A percentile compares a stretch with the other conserved stretches of the same genome.
Conservation (phyloP, 768 basidiomycete species). For the Boletellus emodensis region DNA sequence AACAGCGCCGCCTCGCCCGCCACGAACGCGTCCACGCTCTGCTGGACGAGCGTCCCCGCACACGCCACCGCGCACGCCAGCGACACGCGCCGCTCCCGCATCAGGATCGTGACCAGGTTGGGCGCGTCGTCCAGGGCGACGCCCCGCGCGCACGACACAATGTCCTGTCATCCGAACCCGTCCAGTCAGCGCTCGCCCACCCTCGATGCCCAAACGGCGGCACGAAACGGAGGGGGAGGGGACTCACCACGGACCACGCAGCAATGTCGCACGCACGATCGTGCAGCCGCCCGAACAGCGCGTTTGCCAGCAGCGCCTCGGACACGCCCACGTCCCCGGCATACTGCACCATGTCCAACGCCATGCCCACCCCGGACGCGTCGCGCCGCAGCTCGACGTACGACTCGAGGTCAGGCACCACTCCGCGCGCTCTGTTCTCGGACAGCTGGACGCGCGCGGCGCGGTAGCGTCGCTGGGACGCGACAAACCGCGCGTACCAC, state of each 20-base stretch:
- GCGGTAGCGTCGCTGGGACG: constrained; percentile 31
- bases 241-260: constrained; percentile 48
- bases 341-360: constrained; percentile 51
- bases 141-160: constrained; percentile 49
- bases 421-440: constrained; percentile 16
- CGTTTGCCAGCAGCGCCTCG: constrained; percentile 24
- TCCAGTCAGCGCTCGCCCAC: background rate
- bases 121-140: constrained; percentile 36
- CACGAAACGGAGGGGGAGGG: background rate
- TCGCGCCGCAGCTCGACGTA: constrained; percentile 47
- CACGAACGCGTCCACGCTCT: constrained; percentile 29
- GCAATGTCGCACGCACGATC: constrained; percentile 47
- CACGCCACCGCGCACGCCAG: constrained; percentile 42
- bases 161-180: constrained; percentile 41
- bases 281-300: constrained; percentile 33
- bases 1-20: constrained; percentile 21
- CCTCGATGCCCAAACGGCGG: too few species aligned
- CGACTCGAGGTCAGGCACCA: constrained; percentile 40
- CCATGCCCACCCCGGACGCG: constrained; percentile 45
- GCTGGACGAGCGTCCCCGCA: constrained; percentile 24
- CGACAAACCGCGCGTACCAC: constrained; percentile 43
- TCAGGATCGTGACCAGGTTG: constrained; percentile 51
- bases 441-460: constrained; percentile 32
- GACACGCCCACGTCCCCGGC: constrained; percentile 44
- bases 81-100: constrained; percentile 39